A percentile compares a stretch with the other conserved stretches of the same genome.
phyloP scores from a whole-genome alignment of 2,329 filamentous ascomycete genomes.

The Scedosporium aurantiacum region DNA sequence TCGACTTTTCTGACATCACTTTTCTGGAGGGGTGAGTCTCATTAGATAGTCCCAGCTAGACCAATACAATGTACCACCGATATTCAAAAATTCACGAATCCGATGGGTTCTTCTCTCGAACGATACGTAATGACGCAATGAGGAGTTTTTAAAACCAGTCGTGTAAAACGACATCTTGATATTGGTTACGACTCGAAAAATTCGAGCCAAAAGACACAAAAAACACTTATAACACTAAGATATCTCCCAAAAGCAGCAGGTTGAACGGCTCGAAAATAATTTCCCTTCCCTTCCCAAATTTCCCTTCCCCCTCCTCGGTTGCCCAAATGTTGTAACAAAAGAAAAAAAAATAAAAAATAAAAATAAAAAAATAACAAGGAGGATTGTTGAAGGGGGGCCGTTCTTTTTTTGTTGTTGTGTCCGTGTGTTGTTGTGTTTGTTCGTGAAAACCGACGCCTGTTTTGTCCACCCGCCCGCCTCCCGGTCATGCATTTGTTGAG shows the following conservation, averaged over 20 bases:
- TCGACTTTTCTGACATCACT: background rate
- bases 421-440: background rate
- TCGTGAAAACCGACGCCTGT: background rate
- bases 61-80: too few species aligned
- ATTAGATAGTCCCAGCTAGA: too few species aligned
- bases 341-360: background rate
- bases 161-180: background rate
- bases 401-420: background rate
- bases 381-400: too few species aligned
- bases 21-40: too few species aligned
- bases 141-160: background rate
- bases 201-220: background rate
- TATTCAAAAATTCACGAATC: too few species aligned
- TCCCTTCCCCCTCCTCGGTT: background rate
- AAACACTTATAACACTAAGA: slow-evolving; percentile 2
- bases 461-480: background rate
- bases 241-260: slow-evolving; percentile 6
- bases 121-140: background rate
- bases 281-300: background rate
- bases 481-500: background rate
- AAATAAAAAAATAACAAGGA: background rate
- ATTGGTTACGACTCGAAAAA: background rate
- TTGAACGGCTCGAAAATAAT: slow-evolving; percentile 5
- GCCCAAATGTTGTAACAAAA: background rate
- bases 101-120: too few species aligned